Evolutionary conservation across 345 rosid genomes (phyloP), one percentile per base, ranked within the genome.

Genomic region (Populus davidiana): DNA sequence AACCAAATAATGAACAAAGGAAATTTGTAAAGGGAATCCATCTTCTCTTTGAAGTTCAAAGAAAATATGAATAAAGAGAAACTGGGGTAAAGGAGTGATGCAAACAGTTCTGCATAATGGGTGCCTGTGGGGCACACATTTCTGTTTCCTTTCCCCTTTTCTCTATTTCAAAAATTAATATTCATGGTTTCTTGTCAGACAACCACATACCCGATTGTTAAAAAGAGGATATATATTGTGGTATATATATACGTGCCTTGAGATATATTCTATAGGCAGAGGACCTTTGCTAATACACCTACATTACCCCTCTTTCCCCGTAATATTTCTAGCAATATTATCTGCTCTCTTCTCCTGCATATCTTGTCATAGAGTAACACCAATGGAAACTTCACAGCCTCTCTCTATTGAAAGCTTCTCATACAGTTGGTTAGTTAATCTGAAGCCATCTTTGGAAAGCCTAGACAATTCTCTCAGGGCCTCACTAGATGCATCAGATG

Each of bases 381-480:
- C 83, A 82, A 91, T 91, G 94, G 94, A 91, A 81, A 69, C 91
- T 74, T 82, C 97, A 44, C 91, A 89, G 81, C 85, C 93, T 81
- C 87, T 95, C 71, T 93, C 99, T 6, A 91, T 92, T 71, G 99
- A 95, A 72, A 94, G 98, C 81, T 94, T 94, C 77, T 94, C 98
- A 1, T 90, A 90, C 61, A 92, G 96, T 79, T 94, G 97, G 97
- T 77, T 94, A 68, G 94, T 87, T 63, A 94, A 93, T 87, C 84
- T 88, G 52, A 89, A 88, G 75, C 91, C 96, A 66, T 86, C 97
- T 63, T 67, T 84, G 63, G 93, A 92, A 68, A 70, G 84, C 84
- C 76, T 85, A 3, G 90, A 86, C 63, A 76, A 72, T 78, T 85
- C 91, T 43, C 33, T 84, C 31, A 67, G 92, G 77, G 81, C 88